These are phyloP conservation scores for Rubus idaeus DNA, from an alignment of 306 rosid genomes.

Conservation along the genomic window DNA sequence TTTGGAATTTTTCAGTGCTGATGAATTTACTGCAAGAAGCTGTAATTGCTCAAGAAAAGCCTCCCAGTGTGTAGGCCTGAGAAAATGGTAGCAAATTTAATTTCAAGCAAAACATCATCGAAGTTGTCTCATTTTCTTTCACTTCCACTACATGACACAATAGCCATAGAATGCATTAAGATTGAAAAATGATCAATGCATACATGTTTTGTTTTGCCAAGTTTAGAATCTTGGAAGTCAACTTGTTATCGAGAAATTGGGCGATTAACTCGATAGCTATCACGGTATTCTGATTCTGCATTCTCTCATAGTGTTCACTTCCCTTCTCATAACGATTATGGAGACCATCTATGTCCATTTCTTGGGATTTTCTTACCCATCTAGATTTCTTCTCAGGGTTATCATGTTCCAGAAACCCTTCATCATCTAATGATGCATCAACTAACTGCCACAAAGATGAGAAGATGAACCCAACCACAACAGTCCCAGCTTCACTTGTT, in stretches of 20 bases:
- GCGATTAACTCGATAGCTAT: conserved; percentile 70
- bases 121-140: conserved; percentile 13
- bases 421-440: conserved; percentile 88
- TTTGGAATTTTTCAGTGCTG: conserved; percentile 62
- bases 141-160: conserved; percentile 5
- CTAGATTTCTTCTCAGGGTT: conserved; percentile 54
- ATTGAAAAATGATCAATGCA: conserved; percentile 12
- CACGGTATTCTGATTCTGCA: conserved; percentile 56
- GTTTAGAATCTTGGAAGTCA: conserved; percentile 62
- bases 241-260: conserved; percentile 59
- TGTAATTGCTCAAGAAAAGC: conserved; percentile 55
- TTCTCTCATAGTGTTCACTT: conserved; percentile 52
- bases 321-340: conserved; percentile 42
- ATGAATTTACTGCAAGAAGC: conserved; percentile 64
- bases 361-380: conserved; percentile 64
- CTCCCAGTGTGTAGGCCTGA: conserved; percentile 81
- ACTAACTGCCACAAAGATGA: conserved; percentile 81
- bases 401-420: conserved; percentile 67
- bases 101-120: conserved; percentile 6
- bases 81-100: conserved; percentile 16
- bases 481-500: conserved; percentile 67
- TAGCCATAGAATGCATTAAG: conserved; percentile 3
- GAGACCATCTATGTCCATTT: conserved; percentile 64
- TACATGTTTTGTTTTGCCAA: conserved; percentile 77
- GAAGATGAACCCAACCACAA: conserved; percentile 78